A percentile compares a stretch with the other conserved stretches of the same genome.
Conservation (phyloP, 768 basidiomycete species). For the Leccinum incarnatum region DNA sequence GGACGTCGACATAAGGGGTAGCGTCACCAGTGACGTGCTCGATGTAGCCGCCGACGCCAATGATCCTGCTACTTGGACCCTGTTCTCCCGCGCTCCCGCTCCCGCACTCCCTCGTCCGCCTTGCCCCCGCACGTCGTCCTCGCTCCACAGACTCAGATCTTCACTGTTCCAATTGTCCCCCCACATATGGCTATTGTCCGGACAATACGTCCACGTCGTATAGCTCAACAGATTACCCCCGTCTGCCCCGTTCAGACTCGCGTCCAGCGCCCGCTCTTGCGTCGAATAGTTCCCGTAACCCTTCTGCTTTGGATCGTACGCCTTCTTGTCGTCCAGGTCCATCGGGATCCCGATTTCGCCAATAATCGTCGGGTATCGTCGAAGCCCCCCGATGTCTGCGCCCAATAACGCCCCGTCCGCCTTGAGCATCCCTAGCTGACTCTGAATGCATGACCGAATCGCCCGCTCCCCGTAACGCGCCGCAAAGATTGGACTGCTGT, state of each 20-base stretch:
- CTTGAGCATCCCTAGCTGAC: conserved; percentile 79
- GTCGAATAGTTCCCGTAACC: conserved; percentile 69
- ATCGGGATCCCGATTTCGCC: conserved; percentile 96
- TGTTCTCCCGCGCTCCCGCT: background rate
- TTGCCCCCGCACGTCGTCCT: conserved; percentile 55
- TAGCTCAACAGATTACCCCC: conserved; percentile 73
- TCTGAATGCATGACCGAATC: conserved; percentile 77
- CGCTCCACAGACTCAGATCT: conserved; percentile 86
- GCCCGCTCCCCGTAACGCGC: conserved; percentile 80
- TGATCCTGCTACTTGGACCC: background rate
- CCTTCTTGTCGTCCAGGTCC: conserved; percentile 85
- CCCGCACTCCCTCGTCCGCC: background rate
- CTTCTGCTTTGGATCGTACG: conserved; percentile 57
- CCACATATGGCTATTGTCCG: conserved; percentile 82
- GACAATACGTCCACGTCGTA: conserved; percentile 87
- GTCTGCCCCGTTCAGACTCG: conserved; percentile 75
- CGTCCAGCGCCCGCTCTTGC: conserved; percentile 86
- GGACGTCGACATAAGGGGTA: conserved; percentile 16
- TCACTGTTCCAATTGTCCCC: conserved; percentile 98
- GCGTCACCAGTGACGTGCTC: conserved; percentile 18
- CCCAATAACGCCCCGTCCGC: conserved; percentile 67
- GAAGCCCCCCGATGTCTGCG: conserved; percentile 10
- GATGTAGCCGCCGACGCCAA: conserved; percentile 16
- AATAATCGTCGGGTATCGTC: conserved; percentile 78
- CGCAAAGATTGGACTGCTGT: conserved; percentile 63